These are phyloP conservation scores for Boletus vermiculosoides DNA, from an alignment of 768 basidiomycete species.

Conservation along the genomic window DNA sequence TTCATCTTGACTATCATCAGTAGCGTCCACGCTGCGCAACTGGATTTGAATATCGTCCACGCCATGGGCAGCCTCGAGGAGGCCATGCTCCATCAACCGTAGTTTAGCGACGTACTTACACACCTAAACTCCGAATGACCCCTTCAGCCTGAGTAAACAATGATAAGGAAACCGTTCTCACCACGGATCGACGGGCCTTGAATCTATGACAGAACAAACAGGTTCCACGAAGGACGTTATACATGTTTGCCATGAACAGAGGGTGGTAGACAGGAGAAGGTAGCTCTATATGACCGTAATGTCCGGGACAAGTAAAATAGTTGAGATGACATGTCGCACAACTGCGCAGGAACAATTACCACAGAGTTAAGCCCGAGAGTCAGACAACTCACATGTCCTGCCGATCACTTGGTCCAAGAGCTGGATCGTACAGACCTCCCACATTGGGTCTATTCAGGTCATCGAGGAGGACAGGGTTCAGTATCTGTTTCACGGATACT, in stretches of 20 bases:
- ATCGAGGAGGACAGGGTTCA: conserved; percentile 90
- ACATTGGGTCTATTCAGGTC: conserved; percentile 89
- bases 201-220: conserved; percentile 96
- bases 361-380: background rate
- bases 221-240: conserved; percentile 78
- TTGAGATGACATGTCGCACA: conserved; percentile 92
- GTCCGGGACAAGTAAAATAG: conserved; percentile 95
- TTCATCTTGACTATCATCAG: conserved; percentile 52
- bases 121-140: conserved; percentile 44
- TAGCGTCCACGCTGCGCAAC: conserved; percentile 31
- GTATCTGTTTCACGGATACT: conserved; percentile 97
- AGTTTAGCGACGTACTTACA: conserved; percentile 85
- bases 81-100: conserved; percentile 83
- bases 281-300: conserved; percentile 97
- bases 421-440: conserved; percentile 93
- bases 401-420: conserved; percentile 84
- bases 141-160: conserved; percentile 8
- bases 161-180: conserved; percentile 35
- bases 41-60: conserved; percentile 66
- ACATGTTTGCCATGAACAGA: conserved; percentile 90
- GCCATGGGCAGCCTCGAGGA: conserved; percentile 75
- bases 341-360: conserved; percentile 41
- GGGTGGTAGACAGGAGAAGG: conserved; percentile 96
- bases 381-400: conserved; percentile 78
- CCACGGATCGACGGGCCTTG: conserved; percentile 73